Conservation (phyloP, 148 eudicot species). For the Chenopodium quinoa region DNA sequence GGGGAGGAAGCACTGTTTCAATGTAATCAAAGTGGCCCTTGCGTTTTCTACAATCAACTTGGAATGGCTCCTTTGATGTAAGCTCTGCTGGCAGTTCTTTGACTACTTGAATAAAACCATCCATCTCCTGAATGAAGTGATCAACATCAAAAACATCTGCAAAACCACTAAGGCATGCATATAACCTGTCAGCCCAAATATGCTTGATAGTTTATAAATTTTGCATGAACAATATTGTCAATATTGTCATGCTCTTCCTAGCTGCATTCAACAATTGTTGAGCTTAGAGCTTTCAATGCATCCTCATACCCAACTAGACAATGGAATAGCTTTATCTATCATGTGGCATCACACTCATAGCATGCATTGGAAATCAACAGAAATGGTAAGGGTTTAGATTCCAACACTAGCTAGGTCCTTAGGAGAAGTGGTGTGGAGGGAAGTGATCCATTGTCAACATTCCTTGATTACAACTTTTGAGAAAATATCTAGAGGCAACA, state of each 20-base stretch:
- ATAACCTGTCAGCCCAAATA: slow-evolving; percentile 18
- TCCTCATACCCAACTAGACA: neutral
- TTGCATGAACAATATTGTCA: neutral
- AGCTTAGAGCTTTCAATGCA: neutral
- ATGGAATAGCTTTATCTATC: neutral
- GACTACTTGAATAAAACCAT: slow-evolving; percentile 66
- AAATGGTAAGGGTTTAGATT: neutral
- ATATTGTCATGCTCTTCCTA: neutral
- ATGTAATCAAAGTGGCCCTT: slow-evolving; percentile 88
- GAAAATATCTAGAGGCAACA: neutral
- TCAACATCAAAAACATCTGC: slow-evolving; percentile 97
- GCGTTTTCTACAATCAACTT: slow-evolving; percentile 88
- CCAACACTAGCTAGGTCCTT: neutral
- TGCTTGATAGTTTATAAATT: neutral
- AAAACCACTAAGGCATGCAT: slow-evolving; percentile 67
- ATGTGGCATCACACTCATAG: neutral
- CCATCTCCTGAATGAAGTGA: slow-evolving; percentile 72
- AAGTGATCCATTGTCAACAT: neutral
- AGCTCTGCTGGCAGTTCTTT: slow-evolving; percentile 79
- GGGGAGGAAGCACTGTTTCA: slow-evolving; percentile 79
- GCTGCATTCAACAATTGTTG: neutral
- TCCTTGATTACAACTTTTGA: neutral
- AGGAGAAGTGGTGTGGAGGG: neutral
- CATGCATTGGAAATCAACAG: neutral
- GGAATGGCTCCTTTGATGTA: slow-evolving; percentile 71